A percentile compares a stretch with the other conserved stretches of the same genome.
Conservation (phyloP, 106 monocot genomes). For the Dendrobium nobile region DNA sequence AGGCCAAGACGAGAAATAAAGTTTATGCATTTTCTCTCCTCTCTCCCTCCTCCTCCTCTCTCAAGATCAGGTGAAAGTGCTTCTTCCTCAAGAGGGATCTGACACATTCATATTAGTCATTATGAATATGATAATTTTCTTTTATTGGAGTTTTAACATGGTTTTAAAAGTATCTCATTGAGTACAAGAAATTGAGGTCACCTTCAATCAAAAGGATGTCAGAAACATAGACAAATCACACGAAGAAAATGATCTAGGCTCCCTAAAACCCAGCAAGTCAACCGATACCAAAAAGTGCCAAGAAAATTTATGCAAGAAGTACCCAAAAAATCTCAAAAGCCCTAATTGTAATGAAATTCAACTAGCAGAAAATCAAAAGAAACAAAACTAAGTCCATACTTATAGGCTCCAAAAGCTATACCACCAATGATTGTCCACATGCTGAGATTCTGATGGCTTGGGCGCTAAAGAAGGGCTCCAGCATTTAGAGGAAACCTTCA, state of each 20-base stretch:
- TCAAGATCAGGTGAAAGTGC: too few relatives aligned
- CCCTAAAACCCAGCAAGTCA: too few relatives aligned
- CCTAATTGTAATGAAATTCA: neutral
- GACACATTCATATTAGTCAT: too few relatives aligned
- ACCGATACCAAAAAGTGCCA: neutral
- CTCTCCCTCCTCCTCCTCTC: too few relatives aligned
- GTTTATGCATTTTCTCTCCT: too few relatives aligned
- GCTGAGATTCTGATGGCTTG: conserved; percentile 14
- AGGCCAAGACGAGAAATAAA: too few relatives aligned
- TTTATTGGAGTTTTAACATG: too few relatives aligned
- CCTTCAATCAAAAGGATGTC: neutral
- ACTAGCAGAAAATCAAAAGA: neutral
- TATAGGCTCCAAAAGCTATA: conserved; percentile 20
- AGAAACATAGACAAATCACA: neutral
- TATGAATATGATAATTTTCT: too few relatives aligned
- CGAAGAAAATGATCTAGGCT: neutral
- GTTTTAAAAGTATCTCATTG: neutral
- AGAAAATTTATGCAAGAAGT: neutral
- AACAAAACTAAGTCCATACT: neutral
- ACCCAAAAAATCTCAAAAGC: neutral
- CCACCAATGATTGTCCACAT: conserved; percentile 44
- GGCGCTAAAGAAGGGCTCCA: conserved; percentile 4
- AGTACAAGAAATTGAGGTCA: neutral
- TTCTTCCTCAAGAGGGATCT: too few relatives aligned
- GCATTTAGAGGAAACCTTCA: conserved; percentile 18